Base-by-base conservation (phyloP, 805 yeast genomes). In the Metschnikowia gruessii region DNA sequence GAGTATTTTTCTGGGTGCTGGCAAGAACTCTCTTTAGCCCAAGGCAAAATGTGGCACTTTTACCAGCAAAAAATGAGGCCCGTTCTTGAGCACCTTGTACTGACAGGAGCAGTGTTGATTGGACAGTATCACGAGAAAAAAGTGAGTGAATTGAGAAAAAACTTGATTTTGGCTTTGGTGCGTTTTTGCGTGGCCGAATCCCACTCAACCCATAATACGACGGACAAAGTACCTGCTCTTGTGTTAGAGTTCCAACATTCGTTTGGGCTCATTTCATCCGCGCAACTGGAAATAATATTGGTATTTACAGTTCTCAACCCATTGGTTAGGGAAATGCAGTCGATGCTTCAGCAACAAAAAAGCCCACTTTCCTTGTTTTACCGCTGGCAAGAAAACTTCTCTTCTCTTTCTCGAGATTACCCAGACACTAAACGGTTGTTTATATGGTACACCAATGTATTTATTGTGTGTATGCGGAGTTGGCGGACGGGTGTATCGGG, bases 261-360 rank as follows among this genome's bases (percentile, higher is more conserved):
- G 2, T 42, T 30, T 19, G 36, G 37, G 10, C 24, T 45, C 3
- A 17, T 54, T 4, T 26, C 51, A 3, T n/a, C 15, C 4, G 18
- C 11, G 9, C 57, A 50, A 28, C 45, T 40, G 33, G 55, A 54
- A 21, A 15, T 51, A 1, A 35, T 76, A 2, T 30, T 77, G 24
- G 67, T 62, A 37, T 52, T 61, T 32, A 62, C 55, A 18, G 53
- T 74, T 16, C 70, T 76, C 53, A 74, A 76, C 46, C 69, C 74
- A 11, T 22, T 48, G 31, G 47, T 50, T 16, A 11, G n/a, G 15
- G 17, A 28, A 16, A 18, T 48, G 16, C 12, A 12, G 19, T 19
- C 17, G 10, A 11, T 29, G 12, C 42, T 50, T 12, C 29, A 12
- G 10, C 13, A 17, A 4, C 28, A 29, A 9, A 21, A 33, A 26